These are phyloP conservation scores for Penicillium hesseltinei DNA, from an alignment of 2,329 filamentous ascomycete species.

Conservation along the genomic window DNA sequence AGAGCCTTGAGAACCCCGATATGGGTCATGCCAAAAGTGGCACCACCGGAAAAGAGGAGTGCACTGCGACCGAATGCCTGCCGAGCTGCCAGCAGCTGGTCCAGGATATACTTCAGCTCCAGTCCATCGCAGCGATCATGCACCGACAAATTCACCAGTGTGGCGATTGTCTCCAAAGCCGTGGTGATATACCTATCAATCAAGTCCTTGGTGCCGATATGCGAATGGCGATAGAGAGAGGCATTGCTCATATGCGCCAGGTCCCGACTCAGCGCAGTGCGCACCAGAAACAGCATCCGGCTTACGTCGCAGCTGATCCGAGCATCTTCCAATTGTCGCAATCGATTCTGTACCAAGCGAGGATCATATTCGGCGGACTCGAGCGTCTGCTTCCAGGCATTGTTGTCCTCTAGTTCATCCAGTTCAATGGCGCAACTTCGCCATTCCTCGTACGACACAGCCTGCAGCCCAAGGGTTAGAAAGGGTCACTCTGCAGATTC, in stretches of 20 bases:
- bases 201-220: conserved; percentile 80
- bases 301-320: conserved; percentile 68
- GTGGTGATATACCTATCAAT: conserved; percentile 86
- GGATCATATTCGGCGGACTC: conserved; percentile 70
- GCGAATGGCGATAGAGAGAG: conserved; percentile 76
- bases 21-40: conserved; percentile 89
- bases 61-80: conserved; percentile 85
- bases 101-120: conserved; percentile 61
- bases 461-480: conserved; percentile 47
- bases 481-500: conserved; percentile 12
- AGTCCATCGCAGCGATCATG: conserved; percentile 52
- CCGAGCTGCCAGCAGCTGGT: conserved; percentile 68
- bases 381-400: conserved; percentile 72
- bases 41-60: conserved; percentile 77
- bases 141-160: conserved; percentile 64
- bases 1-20: conserved; percentile 82
- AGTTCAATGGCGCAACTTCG: conserved; percentile 71
- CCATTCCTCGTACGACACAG: conserved; percentile 70
- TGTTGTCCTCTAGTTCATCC: conserved; percentile 75
- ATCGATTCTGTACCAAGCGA: conserved; percentile 64
- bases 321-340: conserved; percentile 72
- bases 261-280: conserved; percentile 76
- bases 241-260: conserved; percentile 83
- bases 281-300: conserved; percentile 75
- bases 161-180: conserved; percentile 69